phyloP scores from a whole-genome alignment of 192 early-diverging fungal genomes.

The Coemansia asiatica region DNA sequence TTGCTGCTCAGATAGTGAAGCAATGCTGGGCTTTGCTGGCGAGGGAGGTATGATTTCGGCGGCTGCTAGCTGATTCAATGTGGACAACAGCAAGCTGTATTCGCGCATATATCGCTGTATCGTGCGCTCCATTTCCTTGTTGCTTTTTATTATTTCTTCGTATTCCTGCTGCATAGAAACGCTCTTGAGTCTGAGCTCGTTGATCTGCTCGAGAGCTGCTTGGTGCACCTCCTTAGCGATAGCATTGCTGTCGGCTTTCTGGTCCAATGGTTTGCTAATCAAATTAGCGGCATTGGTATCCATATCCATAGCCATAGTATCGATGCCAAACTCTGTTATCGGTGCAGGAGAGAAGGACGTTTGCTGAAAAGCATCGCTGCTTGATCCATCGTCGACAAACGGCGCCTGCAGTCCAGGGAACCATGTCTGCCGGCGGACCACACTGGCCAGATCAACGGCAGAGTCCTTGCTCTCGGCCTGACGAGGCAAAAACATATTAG shows the following conservation, averaged over 20 bases:
- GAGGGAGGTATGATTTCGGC: constrained; percentile 37
- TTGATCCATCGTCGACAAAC: constrained; percentile 5
- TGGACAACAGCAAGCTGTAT: constrained; percentile 26
- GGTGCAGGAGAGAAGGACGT: not conserved
- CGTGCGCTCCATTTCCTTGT: constrained; percentile 27
- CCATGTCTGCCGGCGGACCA: constrained; percentile 54
- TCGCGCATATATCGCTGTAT: constrained; percentile 43
- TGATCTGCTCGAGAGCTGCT: not conserved
- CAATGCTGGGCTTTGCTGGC: constrained; percentile 23
- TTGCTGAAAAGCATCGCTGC: not conserved
- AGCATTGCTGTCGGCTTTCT: not conserved
- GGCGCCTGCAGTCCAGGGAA: constrained; percentile 43
- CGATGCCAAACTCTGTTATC: not conserved
- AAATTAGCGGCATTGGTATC: constrained; percentile 11
- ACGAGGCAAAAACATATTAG: constrained; percentile 29
- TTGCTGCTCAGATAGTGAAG: constrained; percentile 9
- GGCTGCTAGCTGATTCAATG: constrained; percentile 37
- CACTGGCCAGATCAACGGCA: not conserved
- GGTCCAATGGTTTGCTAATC: not conserved
- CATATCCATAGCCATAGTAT: constrained; percentile 31
- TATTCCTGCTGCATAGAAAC: constrained; percentile 18
- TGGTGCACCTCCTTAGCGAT: not conserved
- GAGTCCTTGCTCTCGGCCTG: constrained; percentile 8
- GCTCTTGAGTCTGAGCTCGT: constrained; percentile 13
- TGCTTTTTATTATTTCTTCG: constrained; percentile 16